phyloP scores from a whole-genome alignment of 2,329 filamentous ascomycete genomes.

The Claviceps spartinae region DNA sequence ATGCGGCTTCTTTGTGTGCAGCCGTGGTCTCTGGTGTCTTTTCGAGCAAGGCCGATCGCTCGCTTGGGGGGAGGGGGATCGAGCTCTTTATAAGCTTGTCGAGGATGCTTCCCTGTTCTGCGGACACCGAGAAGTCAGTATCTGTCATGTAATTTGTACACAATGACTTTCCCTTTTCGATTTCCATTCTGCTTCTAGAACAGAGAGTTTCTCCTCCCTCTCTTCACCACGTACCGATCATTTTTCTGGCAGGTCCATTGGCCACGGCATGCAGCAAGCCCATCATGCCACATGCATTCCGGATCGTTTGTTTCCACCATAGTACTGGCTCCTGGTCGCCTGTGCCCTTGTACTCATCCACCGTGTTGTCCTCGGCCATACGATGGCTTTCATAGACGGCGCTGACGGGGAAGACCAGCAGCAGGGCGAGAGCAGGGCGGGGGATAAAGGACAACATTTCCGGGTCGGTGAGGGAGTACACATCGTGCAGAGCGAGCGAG shows the following conservation, averaged over 20 bases:
- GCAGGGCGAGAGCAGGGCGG: constrained; percentile 72
- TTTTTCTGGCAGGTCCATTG: constrained; percentile 57
- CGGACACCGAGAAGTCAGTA: neutral
- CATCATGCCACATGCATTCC: constrained; percentile 86
- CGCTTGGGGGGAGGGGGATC: constrained; percentile 50
- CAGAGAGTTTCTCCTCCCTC: neutral
- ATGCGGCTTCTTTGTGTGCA: constrained; percentile 68
- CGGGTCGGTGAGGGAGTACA: constrained; percentile 79
- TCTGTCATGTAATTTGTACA: neutral
- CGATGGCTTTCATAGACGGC: constrained; percentile 67
- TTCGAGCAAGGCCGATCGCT: constrained; percentile 65
- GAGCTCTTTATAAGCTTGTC: constrained; percentile 54
- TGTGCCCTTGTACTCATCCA: constrained; percentile 49
- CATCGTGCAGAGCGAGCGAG: constrained; percentile 72
- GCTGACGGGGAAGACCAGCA: constrained; percentile 83
- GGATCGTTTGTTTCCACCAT: constrained; percentile 93
- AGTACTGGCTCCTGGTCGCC: constrained; percentile 63
- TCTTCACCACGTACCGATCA: constrained; percentile 35
- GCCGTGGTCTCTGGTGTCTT: constrained; percentile 59
- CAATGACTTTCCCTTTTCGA: neutral
- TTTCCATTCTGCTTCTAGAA: neutral
- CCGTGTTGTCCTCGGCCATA: constrained; percentile 53
- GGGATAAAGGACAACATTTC: constrained; percentile 78
- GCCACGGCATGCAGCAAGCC: constrained; percentile 69
- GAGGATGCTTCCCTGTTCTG: constrained; percentile 41